A percentile compares a stretch with the other conserved stretches of the same genome.
These are phyloP conservation scores for Rutstroemia sp. DNA, from an alignment of 2,329 filamentous ascomycete species.

Conservation along the genomic window DNA sequence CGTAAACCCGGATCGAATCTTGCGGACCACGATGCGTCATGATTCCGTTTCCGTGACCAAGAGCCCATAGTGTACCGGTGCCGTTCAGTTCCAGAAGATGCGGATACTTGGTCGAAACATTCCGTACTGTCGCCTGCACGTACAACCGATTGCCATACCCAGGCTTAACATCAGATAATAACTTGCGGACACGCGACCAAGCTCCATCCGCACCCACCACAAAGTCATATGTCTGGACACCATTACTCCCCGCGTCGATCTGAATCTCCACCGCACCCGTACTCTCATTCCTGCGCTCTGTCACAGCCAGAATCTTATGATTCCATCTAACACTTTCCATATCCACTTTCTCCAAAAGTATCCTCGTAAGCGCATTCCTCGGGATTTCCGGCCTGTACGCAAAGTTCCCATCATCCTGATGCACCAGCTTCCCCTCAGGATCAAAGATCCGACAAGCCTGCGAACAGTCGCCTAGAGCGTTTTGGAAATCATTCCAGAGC, in stretches of 20 bases:
- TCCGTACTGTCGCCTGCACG: too few relatives aligned
- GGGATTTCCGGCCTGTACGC: slow-evolving; percentile 22
- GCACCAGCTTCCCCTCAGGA: slow-evolving; percentile 22
- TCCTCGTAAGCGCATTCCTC: slow-evolving; percentile 19
- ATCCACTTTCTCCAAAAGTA: slow-evolving; percentile 20
- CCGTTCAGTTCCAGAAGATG: too few relatives aligned
- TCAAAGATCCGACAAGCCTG: slow-evolving; percentile 34
- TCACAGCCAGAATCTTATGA: background rate
- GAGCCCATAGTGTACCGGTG: too few relatives aligned
- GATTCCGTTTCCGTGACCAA: too few relatives aligned
- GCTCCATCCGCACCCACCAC: slow-evolving; percentile 39
- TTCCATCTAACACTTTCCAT: slow-evolving; percentile 19
- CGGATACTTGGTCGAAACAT: too few relatives aligned
- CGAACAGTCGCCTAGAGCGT: slow-evolving; percentile 36
- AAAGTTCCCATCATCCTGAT: slow-evolving; percentile 18
- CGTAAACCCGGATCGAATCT: too few relatives aligned
- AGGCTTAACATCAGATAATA: slow-evolving; percentile 22
- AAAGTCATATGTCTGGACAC: slow-evolving; percentile 28
- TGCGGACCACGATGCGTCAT: too few relatives aligned
- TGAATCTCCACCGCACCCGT: background rate
- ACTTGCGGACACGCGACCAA: slow-evolving; percentile 32
- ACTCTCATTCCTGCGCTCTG: too few relatives aligned
- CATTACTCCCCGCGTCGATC: background rate
- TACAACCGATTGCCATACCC: too few relatives aligned
- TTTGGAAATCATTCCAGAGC: slow-evolving; percentile 37